Evolutionary conservation across 441 rosid genomes (phyloP).

Genomic region (Breynia disticha): DNA sequence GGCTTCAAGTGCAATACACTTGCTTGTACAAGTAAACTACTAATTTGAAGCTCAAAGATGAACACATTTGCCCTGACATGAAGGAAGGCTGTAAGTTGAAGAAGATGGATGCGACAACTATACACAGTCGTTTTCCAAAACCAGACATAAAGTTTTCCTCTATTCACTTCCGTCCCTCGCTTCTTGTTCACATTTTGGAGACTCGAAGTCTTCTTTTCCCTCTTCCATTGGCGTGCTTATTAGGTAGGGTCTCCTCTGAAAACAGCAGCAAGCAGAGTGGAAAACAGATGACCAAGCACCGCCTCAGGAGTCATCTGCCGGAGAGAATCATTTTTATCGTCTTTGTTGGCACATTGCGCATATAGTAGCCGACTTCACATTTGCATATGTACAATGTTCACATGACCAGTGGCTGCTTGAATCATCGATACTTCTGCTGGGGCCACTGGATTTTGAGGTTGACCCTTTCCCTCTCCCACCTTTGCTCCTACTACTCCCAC

Average conservation of each 20-base stretch:
- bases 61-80: background rate
- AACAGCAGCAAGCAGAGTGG: too few species aligned
- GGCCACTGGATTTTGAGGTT: constrained; percentile 59
- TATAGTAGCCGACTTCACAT: constrained; percentile 37
- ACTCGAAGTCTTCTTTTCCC: constrained; percentile 3
- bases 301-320: too few species aligned
- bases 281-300: too few species aligned
- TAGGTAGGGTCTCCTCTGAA: too few species aligned
- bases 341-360: constrained; percentile 80
- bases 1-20: too few species aligned
- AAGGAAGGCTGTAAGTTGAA: too few species aligned
- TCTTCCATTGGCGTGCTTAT: background rate
- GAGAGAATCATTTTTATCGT: constrained; percentile 26
- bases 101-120: constrained; percentile 7
- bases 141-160: constrained; percentile 3
- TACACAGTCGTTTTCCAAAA: constrained; percentile 18
- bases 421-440: constrained; percentile 34
- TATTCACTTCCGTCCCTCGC: constrained; percentile 6
- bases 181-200: background rate
- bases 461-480: constrained; percentile 39
- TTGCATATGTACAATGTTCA: constrained; percentile 73
- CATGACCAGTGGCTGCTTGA: constrained; percentile 85
- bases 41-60: background rate
- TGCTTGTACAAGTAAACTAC: background rate
- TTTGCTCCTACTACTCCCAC: constrained; percentile 43